Evolutionary conservation across 306 rosid species (phyloP).

Genomic region (Glycine latifolia): DNA sequence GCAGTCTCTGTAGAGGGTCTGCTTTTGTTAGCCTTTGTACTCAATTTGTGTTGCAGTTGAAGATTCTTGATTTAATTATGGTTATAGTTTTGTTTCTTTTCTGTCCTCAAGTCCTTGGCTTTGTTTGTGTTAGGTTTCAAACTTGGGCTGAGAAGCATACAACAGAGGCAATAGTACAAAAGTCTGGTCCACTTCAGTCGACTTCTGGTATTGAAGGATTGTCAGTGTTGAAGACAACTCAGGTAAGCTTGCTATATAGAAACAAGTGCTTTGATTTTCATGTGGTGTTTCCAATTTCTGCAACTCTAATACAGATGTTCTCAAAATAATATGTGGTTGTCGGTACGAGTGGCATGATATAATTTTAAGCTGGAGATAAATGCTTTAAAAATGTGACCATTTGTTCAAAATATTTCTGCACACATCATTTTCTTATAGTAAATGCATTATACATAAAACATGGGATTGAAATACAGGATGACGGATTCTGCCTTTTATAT

Average conservation of each 20-base stretch:
- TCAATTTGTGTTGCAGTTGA: constrained; percentile 1
- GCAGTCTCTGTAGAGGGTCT: background rate
- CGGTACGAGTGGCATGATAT: background rate
- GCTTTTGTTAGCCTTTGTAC: constrained; percentile 21
- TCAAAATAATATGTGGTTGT: background rate
- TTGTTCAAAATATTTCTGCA: background rate
- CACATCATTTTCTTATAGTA: too few relatives aligned
- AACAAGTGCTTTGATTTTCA: constrained; percentile 19
- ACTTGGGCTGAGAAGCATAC: constrained; percentile 95
- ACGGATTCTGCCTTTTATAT: background rate
- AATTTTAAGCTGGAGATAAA: background rate
- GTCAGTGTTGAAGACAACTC: constrained; percentile 85
- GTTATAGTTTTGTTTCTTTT: constrained; percentile 32
- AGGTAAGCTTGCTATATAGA: constrained; percentile 55
- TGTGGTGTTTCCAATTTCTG: background rate
- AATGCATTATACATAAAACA: background rate
- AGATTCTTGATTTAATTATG: background rate
- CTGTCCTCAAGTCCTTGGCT: background rate
- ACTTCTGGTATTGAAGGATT: constrained; percentile 89
- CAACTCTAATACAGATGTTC: background rate
- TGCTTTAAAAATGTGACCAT: background rate
- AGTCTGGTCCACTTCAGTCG: constrained; percentile 71
- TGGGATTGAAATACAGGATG: background rate
- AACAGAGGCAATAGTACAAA: constrained; percentile 68
- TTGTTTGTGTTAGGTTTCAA: constrained; percentile 75